These are phyloP conservation scores for Apiotrichum veenhuisii DNA, from an alignment of 1,284 basidiomycete genomes.

Conservation along the genomic window DNA sequence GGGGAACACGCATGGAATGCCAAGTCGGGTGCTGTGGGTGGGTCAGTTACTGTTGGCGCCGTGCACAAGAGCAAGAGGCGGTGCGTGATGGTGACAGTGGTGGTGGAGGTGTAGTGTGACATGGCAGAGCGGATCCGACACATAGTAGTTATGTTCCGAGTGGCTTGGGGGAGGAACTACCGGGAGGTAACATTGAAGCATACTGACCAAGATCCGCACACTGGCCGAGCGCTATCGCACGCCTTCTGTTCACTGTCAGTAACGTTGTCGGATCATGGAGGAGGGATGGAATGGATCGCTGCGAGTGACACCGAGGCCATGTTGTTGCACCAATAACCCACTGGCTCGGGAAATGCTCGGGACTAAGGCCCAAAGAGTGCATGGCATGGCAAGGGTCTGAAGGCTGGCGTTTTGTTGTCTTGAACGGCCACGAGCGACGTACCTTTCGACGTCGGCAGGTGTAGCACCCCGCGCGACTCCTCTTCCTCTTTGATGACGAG, in stretches of 20 bases:
- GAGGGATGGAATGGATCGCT: not conserved
- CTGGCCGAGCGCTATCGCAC: constrained; percentile 18
- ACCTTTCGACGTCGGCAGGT: constrained; percentile 24
- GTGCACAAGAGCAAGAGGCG: too few species aligned
- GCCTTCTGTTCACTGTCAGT: constrained; percentile 20
- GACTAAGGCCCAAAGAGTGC: too few species aligned
- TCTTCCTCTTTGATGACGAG: constrained; percentile 16
- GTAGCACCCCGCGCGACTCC: constrained; percentile 23
- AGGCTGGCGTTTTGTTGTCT: too few species aligned
- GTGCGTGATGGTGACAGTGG: too few species aligned
- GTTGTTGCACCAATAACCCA: not conserved
- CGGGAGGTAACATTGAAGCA: too few species aligned
- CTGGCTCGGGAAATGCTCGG: not conserved
- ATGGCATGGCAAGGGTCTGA: too few species aligned
- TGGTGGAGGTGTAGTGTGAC: too few species aligned
- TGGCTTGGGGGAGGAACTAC: too few species aligned
- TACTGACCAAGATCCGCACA: constrained; percentile 22
- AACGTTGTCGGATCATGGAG: too few species aligned
- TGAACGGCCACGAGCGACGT: not conserved
- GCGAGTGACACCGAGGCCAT: not conserved
- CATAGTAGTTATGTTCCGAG: too few species aligned
- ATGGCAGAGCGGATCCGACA: not conserved
- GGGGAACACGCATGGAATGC: constrained; percentile 26
- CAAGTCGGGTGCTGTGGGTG: constrained; percentile 15
- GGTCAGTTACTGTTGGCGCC: not conserved